These are phyloP conservation scores for Farysia itapuensis DNA, from an alignment of 1,284 basidiomycete genomes.

Conservation along the genomic window DNA sequence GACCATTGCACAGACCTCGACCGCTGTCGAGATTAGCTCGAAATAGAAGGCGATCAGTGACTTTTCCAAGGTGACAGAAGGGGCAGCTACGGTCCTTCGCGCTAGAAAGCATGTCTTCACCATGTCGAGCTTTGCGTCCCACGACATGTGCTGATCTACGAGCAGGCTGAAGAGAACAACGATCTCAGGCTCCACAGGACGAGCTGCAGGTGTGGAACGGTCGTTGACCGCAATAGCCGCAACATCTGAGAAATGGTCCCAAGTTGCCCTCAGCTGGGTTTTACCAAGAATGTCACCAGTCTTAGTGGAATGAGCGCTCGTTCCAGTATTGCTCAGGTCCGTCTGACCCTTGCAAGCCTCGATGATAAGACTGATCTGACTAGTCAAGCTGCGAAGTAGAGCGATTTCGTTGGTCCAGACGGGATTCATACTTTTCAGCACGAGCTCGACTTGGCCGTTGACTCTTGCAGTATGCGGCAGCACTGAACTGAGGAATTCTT, in stretches of 20 bases:
- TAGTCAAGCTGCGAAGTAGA: constrained; percentile 19
- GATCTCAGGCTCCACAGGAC: constrained; percentile 23
- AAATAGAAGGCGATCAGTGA: constrained; percentile 33
- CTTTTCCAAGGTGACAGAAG: constrained; percentile 28
- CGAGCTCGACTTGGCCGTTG: constrained; percentile 10
- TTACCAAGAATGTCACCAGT: constrained; percentile 18
- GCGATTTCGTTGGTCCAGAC: constrained; percentile 37
- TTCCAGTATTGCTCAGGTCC: neutral
- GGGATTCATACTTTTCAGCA: constrained; percentile 26
- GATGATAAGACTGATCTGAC: constrained; percentile 27
- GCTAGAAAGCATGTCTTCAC: constrained; percentile 32
- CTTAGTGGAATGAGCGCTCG: neutral
- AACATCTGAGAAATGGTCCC: constrained; percentile 28
- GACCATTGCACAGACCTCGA: constrained; percentile 26
- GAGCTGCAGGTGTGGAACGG: neutral
- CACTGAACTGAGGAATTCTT: too few species aligned
- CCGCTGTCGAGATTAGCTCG: constrained; percentile 25
- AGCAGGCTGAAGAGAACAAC: constrained; percentile 22
- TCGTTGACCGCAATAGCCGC: neutral
- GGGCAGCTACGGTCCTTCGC: constrained; percentile 11
- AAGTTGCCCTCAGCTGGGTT: constrained; percentile 19
- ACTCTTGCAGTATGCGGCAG: too few species aligned
- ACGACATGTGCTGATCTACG: constrained; percentile 13
- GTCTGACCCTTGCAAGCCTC: constrained; percentile 9
- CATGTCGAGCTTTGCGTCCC: constrained; percentile 24